Evolutionary conservation across 768 basidiomycete species (phyloP).

Genomic region (Calocybe indica): DNA sequence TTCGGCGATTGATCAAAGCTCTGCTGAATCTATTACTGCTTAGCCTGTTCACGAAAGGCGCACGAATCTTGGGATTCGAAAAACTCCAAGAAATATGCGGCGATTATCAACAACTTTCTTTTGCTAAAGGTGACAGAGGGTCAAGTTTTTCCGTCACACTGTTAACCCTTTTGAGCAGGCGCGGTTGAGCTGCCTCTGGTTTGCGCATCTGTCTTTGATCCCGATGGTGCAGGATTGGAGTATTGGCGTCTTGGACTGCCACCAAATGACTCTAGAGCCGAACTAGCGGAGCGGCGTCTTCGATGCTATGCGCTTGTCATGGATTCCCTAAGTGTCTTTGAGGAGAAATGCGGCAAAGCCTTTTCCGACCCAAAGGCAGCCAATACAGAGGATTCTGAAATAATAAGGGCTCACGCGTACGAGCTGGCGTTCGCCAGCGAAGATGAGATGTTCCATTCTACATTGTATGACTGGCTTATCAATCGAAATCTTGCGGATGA

Average conservation of each 20-base stretch:
- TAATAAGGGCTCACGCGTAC: conserved; percentile 80
- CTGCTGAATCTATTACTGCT: conserved; percentile 3
- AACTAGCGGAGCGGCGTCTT: conserved; percentile 53
- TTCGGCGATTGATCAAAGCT: not conserved
- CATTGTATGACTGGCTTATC: conserved; percentile 93
- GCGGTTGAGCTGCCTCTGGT: conserved; percentile 80
- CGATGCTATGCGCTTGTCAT: conserved; percentile 81
- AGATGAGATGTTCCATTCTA: conserved; percentile 93
- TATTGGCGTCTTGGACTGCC: conserved; percentile 66
- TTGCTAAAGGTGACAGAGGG: conserved; percentile 59
- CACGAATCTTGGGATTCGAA: conserved; percentile 76
- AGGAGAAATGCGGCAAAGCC: conserved; percentile 46
- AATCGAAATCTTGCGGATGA: conserved; percentile 76
- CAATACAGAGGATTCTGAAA: conserved; percentile 47
- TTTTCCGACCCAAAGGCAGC: conserved; percentile 14
- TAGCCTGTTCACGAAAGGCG: conserved; percentile 86
- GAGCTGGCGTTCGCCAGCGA: conserved; percentile 77
- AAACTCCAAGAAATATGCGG: conserved; percentile 80
- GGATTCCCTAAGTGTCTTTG: conserved; percentile 76
- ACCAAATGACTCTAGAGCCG: conserved; percentile 50
- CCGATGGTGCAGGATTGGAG: conserved; percentile 67
- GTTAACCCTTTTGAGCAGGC: conserved; percentile 36
- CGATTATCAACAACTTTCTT: conserved; percentile 85
- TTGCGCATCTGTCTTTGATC: conserved; percentile 76
- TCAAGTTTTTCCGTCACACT: not conserved